A percentile compares a stretch with the other conserved stretches of the same genome.
phyloP scores from a whole-genome alignment of 345 rosid genomes.

The Brassica nigra region DNA sequence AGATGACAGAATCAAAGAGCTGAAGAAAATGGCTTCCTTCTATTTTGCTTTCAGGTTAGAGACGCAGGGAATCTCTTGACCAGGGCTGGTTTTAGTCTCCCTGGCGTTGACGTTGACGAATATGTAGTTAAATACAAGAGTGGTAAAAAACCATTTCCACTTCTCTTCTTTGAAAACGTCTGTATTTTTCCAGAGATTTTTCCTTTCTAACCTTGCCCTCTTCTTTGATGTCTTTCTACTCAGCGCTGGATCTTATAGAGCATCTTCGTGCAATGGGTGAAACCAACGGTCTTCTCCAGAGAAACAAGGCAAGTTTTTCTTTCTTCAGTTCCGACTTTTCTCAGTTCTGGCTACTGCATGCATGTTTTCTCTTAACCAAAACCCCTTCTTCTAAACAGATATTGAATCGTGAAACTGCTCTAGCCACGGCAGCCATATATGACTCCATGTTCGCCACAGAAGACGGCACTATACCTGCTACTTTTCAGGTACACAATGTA shows the following conservation, averaged over 20 bases:
- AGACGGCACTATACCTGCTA: constrained; percentile 90
- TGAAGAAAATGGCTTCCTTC: constrained; percentile 10
- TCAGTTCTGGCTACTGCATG: background rate
- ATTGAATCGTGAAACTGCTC: constrained; percentile 79
- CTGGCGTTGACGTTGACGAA: constrained; percentile 92
- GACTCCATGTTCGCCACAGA: constrained; percentile 92
- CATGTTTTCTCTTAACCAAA: background rate
- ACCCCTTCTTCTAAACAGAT: constrained; percentile 46
- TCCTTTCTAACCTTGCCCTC: background rate
- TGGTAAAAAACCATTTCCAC: constrained; percentile 47
- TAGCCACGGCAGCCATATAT: constrained; percentile 96
- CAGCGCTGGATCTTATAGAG: constrained; percentile 92
- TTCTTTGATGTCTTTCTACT: background rate
- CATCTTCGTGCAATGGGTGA: constrained; percentile 98
- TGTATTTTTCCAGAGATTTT: no score
- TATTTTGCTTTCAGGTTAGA: constrained; percentile 56
- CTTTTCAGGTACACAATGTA: constrained; percentile 65
- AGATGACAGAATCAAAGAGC: background rate
- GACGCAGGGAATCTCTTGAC: constrained; percentile 98
- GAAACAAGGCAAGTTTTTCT: constrained; percentile 57
- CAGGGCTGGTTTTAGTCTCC: constrained; percentile 94
- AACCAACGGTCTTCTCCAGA: constrained; percentile 89
- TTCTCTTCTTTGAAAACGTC: background rate
- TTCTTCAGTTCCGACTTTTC: background rate
- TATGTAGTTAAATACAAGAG: constrained; percentile 81